Evolutionary conservation across 495 filamentous ascomycete species (phyloP).

Genomic region (Aspergillus kassunensis): DNA sequence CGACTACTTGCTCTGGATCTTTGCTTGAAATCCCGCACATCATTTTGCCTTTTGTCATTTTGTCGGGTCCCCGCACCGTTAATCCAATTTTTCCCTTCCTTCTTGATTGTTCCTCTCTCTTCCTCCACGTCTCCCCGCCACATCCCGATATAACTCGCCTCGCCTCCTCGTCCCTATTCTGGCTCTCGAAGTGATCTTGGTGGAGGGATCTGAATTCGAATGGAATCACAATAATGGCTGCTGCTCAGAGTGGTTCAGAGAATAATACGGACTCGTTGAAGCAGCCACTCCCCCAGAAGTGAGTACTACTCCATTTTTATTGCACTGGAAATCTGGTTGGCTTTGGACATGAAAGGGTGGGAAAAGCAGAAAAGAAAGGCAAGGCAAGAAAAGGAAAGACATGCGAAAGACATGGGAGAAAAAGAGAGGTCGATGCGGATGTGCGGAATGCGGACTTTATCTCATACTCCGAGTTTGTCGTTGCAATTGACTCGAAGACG

Average conservation of each 20-base stretch:
- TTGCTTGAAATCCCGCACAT: conserved; percentile 11
- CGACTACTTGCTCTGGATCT: conserved; percentile 24
- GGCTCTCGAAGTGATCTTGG: conserved; percentile 11
- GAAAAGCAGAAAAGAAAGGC: neutral
- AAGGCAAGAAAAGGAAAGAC: neutral
- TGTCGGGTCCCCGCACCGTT: conserved; percentile 9
- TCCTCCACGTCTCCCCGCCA: conserved; percentile 1
- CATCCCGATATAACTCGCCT: no score
- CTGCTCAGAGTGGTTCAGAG: conserved; percentile 46
- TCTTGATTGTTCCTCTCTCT: conserved; percentile 3
- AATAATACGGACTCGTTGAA: conserved; percentile 49
- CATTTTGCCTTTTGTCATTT: no score
- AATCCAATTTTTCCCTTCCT: conserved; percentile 4
- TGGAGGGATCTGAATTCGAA: conserved; percentile 29
- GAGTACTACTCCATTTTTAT: conserved; percentile 28
- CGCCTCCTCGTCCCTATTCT: neutral
- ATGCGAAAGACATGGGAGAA: neutral
- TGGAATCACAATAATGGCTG: conserved; percentile 46
- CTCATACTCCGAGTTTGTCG: neutral
- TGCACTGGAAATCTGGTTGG: neutral
- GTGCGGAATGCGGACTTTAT: neutral
- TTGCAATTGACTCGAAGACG: neutral
- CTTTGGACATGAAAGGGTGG: neutral
- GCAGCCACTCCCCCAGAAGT: conserved; percentile 48
- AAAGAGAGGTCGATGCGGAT: neutral